Conservation (phyloP, 768 basidiomycete genomes). For the Lentinula edodes region DNA sequence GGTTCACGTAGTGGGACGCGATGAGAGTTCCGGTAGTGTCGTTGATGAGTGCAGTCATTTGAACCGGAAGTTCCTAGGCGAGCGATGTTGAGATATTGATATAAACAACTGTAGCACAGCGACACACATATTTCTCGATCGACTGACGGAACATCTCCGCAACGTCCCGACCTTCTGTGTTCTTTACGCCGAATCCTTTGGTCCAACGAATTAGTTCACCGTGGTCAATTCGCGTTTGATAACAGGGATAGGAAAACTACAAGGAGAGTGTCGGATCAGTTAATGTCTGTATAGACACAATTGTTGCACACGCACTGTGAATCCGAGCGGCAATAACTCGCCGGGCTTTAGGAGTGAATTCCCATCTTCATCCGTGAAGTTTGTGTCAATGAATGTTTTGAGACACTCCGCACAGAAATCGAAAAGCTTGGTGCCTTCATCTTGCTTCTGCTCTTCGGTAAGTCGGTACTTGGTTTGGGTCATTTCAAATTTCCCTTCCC, state of each 20-base stretch:
- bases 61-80: constrained; percentile 72
- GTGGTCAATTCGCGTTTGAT: constrained; percentile 92
- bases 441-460: constrained; percentile 96
- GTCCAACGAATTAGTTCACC: constrained; percentile 97
- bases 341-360: constrained; percentile 44
- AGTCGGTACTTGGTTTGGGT: constrained; percentile 97
- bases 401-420: constrained; percentile 97
- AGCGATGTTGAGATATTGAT: background rate
- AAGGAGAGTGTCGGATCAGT: background rate
- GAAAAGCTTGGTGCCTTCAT: constrained; percentile 91
- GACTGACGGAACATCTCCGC: constrained; percentile 89
- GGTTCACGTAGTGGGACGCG: constrained; percentile 93
- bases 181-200: constrained; percentile 92
- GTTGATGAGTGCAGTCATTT: constrained; percentile 86
- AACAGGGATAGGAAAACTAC: constrained; percentile 95
- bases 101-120: background rate
- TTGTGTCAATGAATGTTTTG: constrained; percentile 80
- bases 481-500: constrained; percentile 94
- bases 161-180: constrained; percentile 90
- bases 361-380: constrained; percentile 47
- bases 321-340: constrained; percentile 75
- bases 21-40: constrained; percentile 98
- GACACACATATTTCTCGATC: constrained; percentile 67
- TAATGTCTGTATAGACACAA: constrained; percentile 1
- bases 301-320: constrained; percentile 64